Evolutionary conservation across 202 grass and related monocot genomes (phyloP), one percentile per base, ranked within the genome.

Genomic region (Saccharum hybrid): DNA sequence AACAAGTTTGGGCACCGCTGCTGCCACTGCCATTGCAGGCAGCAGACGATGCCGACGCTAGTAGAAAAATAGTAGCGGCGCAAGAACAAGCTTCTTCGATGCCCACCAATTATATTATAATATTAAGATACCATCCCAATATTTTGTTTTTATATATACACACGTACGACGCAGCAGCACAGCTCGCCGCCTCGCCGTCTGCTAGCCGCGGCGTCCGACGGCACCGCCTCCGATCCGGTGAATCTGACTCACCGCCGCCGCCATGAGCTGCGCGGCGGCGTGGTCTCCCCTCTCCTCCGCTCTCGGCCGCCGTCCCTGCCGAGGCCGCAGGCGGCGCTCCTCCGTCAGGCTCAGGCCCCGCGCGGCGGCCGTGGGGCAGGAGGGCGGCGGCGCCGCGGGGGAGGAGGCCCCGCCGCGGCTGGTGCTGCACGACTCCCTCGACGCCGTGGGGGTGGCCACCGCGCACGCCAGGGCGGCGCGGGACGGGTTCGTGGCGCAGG

Each of bases 361-460:
- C 22, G 74, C 51, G 39, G 79, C 57, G 69, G 69, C 51, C 19
- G 79, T 2, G 1, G 62, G 13, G 13, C 52, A 34, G 51, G 68
- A 18, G 14, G 51, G 9, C 62, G 72, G 9, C 26, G 26, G 2
- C 71, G 28, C 5, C 19, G 69, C 21, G 7, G 22, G 10, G 18
- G 23, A 52, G 31, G 41, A 43, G 46, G 13, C 46, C 46, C 46
- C 45, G 45, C 13, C 63, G 18, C 33, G 78, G 60, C 66, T 94
- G 76, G 71, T 92, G 74, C 94, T 94, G 66, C 90, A 94, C 83
- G 94, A 97, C 41, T 92, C 90, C 2, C 92, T 97, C 63, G 85
- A 94, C 45, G 54, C 81, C 52, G 90, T 71, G 12, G 92, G 94
- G 23, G 43, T 92, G 30, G 23, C 89, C 54, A 94, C 92, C 19